phyloP scores from a whole-genome alignment of 345 rosid species.

The Citrus cavaleriei region DNA sequence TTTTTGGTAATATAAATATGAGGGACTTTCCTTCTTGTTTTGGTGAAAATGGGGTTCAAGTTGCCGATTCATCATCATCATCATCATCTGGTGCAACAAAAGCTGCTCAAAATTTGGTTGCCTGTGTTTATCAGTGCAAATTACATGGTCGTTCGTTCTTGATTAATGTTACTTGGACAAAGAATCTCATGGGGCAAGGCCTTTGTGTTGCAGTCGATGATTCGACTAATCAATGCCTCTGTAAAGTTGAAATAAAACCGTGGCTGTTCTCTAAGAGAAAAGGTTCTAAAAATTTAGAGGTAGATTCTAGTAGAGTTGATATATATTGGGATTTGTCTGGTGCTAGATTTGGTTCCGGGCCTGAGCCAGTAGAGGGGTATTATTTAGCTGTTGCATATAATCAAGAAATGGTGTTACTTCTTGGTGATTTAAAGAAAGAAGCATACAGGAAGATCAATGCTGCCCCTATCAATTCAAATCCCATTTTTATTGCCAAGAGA shows the following conservation, averaged over 20 bases:
- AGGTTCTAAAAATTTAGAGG: conserved; percentile 60
- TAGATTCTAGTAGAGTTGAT: conserved; percentile 47
- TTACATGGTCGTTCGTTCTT: conserved; percentile 54
- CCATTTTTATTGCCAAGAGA: conserved; percentile 60
- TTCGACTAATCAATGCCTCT: conserved; percentile 54
- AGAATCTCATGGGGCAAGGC: conserved; percentile 84
- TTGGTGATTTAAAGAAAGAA: conserved; percentile 83
- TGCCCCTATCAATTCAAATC: conserved; percentile 31
- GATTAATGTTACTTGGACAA: conserved; percentile 81
- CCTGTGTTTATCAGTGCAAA: conserved; percentile 70
- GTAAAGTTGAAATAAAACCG: conserved; percentile 85
- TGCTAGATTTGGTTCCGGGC: conserved; percentile 79
- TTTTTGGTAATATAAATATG: conserved; percentile 31
- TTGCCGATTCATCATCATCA: conserved; percentile 68
- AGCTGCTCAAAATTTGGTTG: conserved; percentile 75
- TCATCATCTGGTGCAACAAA: conserved; percentile 36
- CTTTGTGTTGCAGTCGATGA: conserved; percentile 67
- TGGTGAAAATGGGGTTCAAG: conserved; percentile 93
- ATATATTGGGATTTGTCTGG: conserved; percentile 72
- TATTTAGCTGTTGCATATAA: conserved; percentile 64
- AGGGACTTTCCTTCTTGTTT: conserved; percentile 97
- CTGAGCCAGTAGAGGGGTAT: conserved; percentile 75
- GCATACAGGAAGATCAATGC: conserved; percentile 64
- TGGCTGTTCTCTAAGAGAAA: conserved; percentile 85
- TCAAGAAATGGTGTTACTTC: conserved; percentile 56